Percentiles rank a stretch among this genome's conserved stretches.
phyloP scores from a whole-genome alignment of 495 filamentous ascomycete species.

The Ramalina peruviana region DNA sequence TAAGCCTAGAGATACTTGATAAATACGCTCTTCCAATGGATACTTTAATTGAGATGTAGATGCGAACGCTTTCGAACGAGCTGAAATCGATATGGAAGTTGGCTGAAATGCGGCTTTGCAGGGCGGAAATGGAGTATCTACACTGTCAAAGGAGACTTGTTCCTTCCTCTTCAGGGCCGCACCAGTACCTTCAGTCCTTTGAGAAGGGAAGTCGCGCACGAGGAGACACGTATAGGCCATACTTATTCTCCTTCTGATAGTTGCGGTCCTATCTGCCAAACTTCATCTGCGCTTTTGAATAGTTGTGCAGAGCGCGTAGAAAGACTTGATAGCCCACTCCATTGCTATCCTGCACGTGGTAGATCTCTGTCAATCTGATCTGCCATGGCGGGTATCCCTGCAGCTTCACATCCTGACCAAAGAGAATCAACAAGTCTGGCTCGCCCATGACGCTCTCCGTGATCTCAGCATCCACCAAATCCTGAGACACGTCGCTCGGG shows the following conservation, averaged over 20 bases:
- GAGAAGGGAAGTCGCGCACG: neutral
- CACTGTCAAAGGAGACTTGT: too few relatives aligned
- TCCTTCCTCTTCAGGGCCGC: neutral
- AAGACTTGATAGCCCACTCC: constrained; percentile 88
- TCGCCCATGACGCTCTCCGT: constrained; percentile 59
- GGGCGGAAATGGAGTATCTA: too few relatives aligned
- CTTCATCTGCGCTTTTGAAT: constrained; percentile 74
- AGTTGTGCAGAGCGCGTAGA: constrained; percentile 67
- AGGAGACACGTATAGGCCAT: neutral
- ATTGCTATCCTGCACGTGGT: constrained; percentile 37
- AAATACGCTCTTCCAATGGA: too few relatives aligned
- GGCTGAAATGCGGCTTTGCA: too few relatives aligned
- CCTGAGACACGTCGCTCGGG: constrained; percentile 61
- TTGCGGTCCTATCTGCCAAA: constrained; percentile 49
- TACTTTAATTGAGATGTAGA: too few relatives aligned
- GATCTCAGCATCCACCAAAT: constrained; percentile 85
- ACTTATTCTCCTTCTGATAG: neutral
- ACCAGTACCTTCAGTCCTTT: neutral
- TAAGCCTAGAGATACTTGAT: too few relatives aligned
- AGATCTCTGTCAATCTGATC: constrained; percentile 87
- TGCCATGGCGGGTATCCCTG: constrained; percentile 97
- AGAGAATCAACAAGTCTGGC: constrained; percentile 79
- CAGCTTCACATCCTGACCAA: constrained; percentile 64
- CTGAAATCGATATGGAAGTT: too few relatives aligned
- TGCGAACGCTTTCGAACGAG: too few relatives aligned